Conservation (phyloP, 1,284 basidiomycete genomes). For the Cutaneotrichosporon cutaneum region DNA sequence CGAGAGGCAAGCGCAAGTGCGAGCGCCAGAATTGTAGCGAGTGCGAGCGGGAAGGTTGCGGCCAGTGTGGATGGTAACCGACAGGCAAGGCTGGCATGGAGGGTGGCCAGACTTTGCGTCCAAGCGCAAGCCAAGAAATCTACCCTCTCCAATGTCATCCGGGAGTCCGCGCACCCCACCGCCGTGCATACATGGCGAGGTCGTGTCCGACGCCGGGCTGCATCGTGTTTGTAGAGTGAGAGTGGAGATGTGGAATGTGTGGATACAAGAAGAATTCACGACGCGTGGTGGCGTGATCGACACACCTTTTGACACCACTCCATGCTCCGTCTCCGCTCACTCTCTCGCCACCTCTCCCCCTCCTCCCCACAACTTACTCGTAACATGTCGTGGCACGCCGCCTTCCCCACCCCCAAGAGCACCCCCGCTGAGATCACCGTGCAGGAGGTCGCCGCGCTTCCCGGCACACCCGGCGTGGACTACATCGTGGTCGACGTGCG, state of each 20-base stretch:
- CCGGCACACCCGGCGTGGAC: slow-evolving; percentile 17
- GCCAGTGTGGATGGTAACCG: not conserved
- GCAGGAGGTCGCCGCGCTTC: slow-evolving; percentile 25
- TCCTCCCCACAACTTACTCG: not conserved
- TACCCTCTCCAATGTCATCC: not conserved
- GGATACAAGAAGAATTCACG: too few relatives aligned
- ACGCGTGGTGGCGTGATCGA: too few relatives aligned
- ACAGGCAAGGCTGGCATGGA: not conserved
- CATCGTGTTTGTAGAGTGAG: not conserved
- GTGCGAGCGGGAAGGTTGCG: not conserved
- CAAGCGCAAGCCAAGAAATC: not conserved
- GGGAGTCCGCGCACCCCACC: not conserved
- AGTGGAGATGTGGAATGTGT: not conserved
- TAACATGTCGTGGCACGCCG: slow-evolving; percentile 26
- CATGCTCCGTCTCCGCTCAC: not conserved
- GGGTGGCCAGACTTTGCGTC: not conserved
- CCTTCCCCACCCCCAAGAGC: slow-evolving; percentile 24
- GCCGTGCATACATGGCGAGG: not conserved
- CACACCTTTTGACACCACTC: too few relatives aligned
- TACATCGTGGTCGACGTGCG: slow-evolving; percentile 39
- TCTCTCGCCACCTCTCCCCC: slow-evolving; percentile 1
- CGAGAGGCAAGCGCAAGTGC: not conserved
- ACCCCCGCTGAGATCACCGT: slow-evolving; percentile 20
- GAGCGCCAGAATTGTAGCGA: not conserved
- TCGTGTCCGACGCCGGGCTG: not conserved